A percentile compares a stretch with the other conserved stretches of the same genome.
Evolutionary conservation across 352 stramenopile genomes (phyloP).

Genomic region (Phytophthora sp.): DNA sequence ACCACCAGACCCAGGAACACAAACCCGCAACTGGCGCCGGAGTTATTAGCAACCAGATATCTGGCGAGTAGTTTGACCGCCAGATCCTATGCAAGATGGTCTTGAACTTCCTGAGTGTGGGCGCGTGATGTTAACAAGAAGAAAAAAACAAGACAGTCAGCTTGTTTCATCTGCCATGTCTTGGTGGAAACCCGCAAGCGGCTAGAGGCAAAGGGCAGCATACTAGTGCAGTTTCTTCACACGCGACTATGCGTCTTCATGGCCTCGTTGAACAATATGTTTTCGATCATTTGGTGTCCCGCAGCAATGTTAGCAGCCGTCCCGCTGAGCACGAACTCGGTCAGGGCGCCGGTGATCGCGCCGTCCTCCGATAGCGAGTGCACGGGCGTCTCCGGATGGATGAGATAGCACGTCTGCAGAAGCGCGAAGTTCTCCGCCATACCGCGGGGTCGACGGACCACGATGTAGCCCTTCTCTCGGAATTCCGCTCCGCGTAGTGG

Average conservation of each 20-base stretch:
- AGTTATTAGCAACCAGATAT: too few relatives aligned
- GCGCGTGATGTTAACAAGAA: too few relatives aligned
- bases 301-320: conserved; percentile 42
- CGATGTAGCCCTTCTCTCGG: conserved; percentile 61
- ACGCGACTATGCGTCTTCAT: conserved; percentile 39
- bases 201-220: too few relatives aligned
- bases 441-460: conserved; percentile 44
- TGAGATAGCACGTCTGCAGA: conserved; percentile 64
- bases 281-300: conserved; percentile 60
- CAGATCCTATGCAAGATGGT: too few relatives aligned
- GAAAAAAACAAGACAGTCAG: too few relatives aligned
- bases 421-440: conserved; percentile 39
- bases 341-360: conserved; percentile 35
- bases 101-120: too few relatives aligned
- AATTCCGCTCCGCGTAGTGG: conserved; percentile 53
- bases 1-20: too few relatives aligned
- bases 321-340: conserved; percentile 46
- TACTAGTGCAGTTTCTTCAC: too few relatives aligned
- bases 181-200: too few relatives aligned
- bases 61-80: too few relatives aligned
- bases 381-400: conserved; percentile 47
- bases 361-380: conserved; percentile 32
- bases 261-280: conserved; percentile 51
- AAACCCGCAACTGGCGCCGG: too few relatives aligned
- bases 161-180: too few relatives aligned